phyloP scores from a whole-genome alignment of 768 basidiomycete species.

The Pulveroboletus sp. region DNA sequence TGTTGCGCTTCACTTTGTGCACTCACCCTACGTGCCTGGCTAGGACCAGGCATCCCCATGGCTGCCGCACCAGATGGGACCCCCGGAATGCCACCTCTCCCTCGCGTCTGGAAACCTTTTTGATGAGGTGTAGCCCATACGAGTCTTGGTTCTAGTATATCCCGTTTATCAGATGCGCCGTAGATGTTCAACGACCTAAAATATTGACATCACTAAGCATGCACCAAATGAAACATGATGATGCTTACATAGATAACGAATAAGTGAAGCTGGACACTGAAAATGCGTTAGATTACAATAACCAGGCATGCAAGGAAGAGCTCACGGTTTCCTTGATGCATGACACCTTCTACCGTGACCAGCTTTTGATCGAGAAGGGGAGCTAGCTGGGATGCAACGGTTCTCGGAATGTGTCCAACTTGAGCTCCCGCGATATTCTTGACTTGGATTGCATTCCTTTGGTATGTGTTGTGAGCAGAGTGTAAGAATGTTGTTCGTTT shows the following conservation, averaged over 20 bases:
- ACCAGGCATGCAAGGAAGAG: not conserved
- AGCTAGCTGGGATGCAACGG: conserved; percentile 57
- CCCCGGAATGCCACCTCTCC: conserved; percentile 10
- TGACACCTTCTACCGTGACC: conserved; percentile 70
- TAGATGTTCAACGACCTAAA: conserved; percentile 73
- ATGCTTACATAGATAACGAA: conserved; percentile 58
- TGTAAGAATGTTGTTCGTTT: not conserved
- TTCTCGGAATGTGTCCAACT: conserved; percentile 78
- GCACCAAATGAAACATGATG: not conserved
- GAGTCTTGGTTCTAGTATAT: conserved; percentile 60
- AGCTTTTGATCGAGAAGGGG: conserved; percentile 64
- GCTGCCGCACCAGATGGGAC: conserved; percentile 21
- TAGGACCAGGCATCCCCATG: conserved; percentile 18
- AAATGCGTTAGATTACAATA: conserved; percentile 1
- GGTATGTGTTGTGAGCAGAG: not conserved
- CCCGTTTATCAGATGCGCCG: conserved; percentile 59
- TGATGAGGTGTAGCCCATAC: conserved; percentile 74
- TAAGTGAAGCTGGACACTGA: conserved; percentile 48
- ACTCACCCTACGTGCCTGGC: conserved; percentile 12
- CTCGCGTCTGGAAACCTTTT: conserved; percentile 45
- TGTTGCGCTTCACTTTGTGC: conserved; percentile 35
- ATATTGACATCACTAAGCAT: not conserved
- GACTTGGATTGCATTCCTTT: conserved; percentile 78
- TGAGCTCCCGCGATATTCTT: conserved; percentile 70
- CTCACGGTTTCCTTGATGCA: conserved; percentile 66